Evolutionary conservation across 202 grass and related monocot species (phyloP).

Genomic region (Eragrostis tef): DNA sequence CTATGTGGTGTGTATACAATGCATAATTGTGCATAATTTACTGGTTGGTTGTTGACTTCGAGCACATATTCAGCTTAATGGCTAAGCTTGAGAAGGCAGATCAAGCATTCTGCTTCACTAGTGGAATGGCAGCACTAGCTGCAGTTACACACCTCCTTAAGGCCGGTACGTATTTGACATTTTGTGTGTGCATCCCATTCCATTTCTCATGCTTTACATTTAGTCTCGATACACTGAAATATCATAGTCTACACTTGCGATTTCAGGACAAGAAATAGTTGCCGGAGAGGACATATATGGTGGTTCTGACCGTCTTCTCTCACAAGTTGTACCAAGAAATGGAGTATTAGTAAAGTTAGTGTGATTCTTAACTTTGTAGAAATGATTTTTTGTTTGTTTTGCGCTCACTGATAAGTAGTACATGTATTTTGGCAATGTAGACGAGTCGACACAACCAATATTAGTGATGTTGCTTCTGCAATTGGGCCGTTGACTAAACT

Average conservation of each 20-base stretch:
- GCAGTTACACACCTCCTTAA: slow-evolving; percentile 74
- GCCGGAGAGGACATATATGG: slow-evolving; percentile 97
- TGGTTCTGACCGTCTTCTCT: slow-evolving; percentile 89
- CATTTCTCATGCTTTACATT: slow-evolving; percentile 12
- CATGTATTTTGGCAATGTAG: slow-evolving; percentile 46
- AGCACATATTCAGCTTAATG: slow-evolving; percentile 68
- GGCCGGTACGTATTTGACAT: slow-evolving; percentile 53
- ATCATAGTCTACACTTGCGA: slow-evolving; percentile 29
- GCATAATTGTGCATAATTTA: slow-evolving; percentile 32
- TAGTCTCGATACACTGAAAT: neutral
- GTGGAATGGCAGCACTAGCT: slow-evolving; percentile 90
- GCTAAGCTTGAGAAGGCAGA: slow-evolving; percentile 97
- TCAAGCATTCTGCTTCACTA: slow-evolving; percentile 96
- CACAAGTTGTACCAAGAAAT: slow-evolving; percentile 80
- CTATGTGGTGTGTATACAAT: slow-evolving; percentile 28
- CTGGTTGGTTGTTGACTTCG: slow-evolving; percentile 13
- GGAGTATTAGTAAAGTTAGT: slow-evolving; percentile 95
- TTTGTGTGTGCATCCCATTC: neutral
- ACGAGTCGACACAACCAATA: slow-evolving; percentile 78
- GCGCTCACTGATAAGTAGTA: slow-evolving; percentile 37
- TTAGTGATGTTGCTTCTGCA: slow-evolving; percentile 65
- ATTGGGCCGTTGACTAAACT: slow-evolving; percentile 72
- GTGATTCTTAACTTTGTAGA: slow-evolving; percentile 23
- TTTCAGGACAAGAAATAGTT: slow-evolving; percentile 89
- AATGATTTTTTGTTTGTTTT: slow-evolving; percentile 22